phyloP scores from a whole-genome alignment of 2,329 filamentous ascomycete genomes.

The Alternaria ventricosa region DNA sequence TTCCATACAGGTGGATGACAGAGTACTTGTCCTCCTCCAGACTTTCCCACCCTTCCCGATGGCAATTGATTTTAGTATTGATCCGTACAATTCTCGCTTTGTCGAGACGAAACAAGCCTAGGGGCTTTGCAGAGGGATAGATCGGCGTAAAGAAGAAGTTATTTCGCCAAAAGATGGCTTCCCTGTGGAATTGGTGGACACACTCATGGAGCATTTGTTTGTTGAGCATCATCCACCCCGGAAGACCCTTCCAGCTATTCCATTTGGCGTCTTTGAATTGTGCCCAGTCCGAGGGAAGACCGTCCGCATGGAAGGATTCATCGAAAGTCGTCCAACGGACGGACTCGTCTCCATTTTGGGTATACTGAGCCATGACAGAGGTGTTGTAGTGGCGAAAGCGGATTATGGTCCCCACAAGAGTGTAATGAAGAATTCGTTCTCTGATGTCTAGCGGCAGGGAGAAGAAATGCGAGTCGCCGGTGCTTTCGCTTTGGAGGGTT shows the following conservation, averaged over 20 bases:
- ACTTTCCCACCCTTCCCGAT: not conserved
- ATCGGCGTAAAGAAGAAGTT: not conserved
- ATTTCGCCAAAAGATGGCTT: not conserved
- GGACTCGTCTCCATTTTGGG: not conserved
- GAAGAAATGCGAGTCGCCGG: not conserved
- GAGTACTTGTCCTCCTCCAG: not conserved
- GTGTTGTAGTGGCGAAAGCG: not conserved
- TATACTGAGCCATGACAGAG: slow-evolving; percentile 7
- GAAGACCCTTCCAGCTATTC: not conserved
- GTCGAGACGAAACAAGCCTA: not conserved
- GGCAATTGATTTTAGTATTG: not conserved
- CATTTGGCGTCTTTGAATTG: not conserved
- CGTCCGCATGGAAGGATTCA: not conserved
- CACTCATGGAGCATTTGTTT: not conserved
- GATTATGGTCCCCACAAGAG: not conserved
- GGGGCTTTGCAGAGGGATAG: not conserved
- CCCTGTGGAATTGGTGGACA: not conserved
- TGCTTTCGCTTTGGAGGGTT: not conserved
- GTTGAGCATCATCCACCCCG: not conserved
- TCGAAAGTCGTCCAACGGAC: not conserved
- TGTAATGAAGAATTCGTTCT: not conserved
- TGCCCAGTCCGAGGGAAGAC: not conserved
- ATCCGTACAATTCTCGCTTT: not conserved
- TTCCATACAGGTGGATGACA: not conserved
- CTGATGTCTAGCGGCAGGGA: not conserved